Conservation (phyloP, 805 yeast species). For the Nakazawaea holstii region DNA sequence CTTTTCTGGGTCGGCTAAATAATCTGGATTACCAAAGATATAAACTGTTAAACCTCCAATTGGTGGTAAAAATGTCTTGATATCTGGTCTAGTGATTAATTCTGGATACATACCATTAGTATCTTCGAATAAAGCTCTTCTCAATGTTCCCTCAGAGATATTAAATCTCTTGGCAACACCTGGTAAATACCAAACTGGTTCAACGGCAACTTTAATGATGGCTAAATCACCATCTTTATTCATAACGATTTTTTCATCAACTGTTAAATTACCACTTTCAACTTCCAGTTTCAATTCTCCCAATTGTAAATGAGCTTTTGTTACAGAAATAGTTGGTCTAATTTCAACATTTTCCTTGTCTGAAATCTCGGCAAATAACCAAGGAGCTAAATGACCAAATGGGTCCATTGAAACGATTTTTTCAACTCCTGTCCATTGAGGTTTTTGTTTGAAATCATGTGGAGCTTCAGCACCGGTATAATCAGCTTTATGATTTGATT, state of each 20-base stretch:
- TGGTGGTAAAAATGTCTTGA: slow-evolving; percentile 62
- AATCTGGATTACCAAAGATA: slow-evolving; percentile 56
- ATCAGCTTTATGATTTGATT: slow-evolving; percentile 48
- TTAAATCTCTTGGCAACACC: slow-evolving; percentile 63
- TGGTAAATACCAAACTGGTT: slow-evolving; percentile 68
- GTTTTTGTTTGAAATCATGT: slow-evolving; percentile 45
- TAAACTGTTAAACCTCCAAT: slow-evolving; percentile 66
- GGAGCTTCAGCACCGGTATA: slow-evolving; percentile 63
- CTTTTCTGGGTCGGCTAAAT: slow-evolving; percentile 44
- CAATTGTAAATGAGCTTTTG: slow-evolving; percentile 60
- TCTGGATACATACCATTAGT: slow-evolving; percentile 72
- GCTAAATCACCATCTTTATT: slow-evolving; percentile 57
- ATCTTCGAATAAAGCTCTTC: slow-evolving; percentile 60
- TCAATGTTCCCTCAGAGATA: slow-evolving; percentile 47
- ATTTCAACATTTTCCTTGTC: slow-evolving; percentile 46
- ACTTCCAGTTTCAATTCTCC: slow-evolving; percentile 55
- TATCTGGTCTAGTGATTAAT: slow-evolving; percentile 60
- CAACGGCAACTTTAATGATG: slow-evolving; percentile 61
- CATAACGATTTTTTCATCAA: slow-evolving; percentile 58
- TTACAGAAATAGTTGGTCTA: slow-evolving; percentile 61
- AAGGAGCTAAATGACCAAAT: slow-evolving; percentile 61
- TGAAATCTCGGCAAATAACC: slow-evolving; percentile 42
- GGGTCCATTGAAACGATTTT: slow-evolving; percentile 66
- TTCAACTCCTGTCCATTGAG: slow-evolving; percentile 49
- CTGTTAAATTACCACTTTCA: slow-evolving; percentile 41